These are phyloP conservation scores for Spathaspora girioi DNA, from an alignment of 805 yeast genomes.

Conservation along the genomic window DNA sequence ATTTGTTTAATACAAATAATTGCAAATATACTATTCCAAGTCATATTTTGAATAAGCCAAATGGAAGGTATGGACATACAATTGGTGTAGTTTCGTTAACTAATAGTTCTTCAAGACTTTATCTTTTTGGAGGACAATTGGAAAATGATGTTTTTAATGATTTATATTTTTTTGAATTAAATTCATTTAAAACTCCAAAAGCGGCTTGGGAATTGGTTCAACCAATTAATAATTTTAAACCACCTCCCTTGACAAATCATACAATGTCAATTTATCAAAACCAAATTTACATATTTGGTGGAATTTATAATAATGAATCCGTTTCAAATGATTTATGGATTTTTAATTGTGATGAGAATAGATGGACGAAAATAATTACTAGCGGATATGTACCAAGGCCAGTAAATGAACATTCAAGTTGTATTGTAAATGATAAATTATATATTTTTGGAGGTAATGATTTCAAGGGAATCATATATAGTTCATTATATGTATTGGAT, in stretches of 20 bases:
- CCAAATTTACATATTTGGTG: slow-evolving; percentile 87
- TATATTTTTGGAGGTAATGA: slow-evolving; percentile 90
- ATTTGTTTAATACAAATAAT: slow-evolving; percentile 66
- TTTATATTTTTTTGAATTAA: slow-evolving; percentile 79
- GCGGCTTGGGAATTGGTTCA: slow-evolving; percentile 79
- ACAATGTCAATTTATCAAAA: slow-evolving; percentile 78
- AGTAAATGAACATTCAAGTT: slow-evolving; percentile 86
- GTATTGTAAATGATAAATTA: slow-evolving; percentile 72
- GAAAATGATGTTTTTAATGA: slow-evolving; percentile 82
- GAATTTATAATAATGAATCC: slow-evolving; percentile 64
- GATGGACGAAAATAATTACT: slow-evolving; percentile 71
- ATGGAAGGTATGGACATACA: slow-evolving; percentile 94
- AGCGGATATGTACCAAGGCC: slow-evolving; percentile 80
- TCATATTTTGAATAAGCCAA: slow-evolving; percentile 58
- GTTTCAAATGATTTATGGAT: slow-evolving; percentile 76
- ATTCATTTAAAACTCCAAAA: slow-evolving; percentile 76
- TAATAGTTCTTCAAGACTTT: slow-evolving; percentile 50
- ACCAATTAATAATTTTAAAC: slow-evolving; percentile 46
- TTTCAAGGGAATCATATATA: slow-evolving; percentile 62
- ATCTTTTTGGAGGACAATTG: slow-evolving; percentile 92
- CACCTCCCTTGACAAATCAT: slow-evolving; percentile 89
- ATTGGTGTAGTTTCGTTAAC: slow-evolving; percentile 65
- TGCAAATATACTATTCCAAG: slow-evolving; percentile 41
- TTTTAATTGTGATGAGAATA: slow-evolving; percentile 63
- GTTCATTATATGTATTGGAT: slow-evolving; percentile 71